These are phyloP conservation scores for Chaetomium fimeti DNA, from an alignment of 495 filamentous ascomycete species.

Conservation along the genomic window DNA sequence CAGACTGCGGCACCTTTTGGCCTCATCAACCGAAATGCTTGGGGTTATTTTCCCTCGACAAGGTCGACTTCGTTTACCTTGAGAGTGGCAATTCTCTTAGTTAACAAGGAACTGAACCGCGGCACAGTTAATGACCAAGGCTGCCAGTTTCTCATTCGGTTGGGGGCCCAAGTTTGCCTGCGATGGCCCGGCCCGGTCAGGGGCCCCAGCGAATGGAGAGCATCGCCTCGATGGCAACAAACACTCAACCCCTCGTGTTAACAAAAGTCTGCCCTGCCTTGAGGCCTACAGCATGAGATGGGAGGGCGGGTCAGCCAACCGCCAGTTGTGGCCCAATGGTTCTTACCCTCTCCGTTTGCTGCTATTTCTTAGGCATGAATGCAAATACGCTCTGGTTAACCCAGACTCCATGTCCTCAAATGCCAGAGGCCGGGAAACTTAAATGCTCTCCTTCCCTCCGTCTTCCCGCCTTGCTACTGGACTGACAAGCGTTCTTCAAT, in stretches of 20 bases:
- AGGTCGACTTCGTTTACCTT: neutral
- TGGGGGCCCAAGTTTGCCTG: constrained; percentile 1
- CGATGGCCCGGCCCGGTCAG: neutral
- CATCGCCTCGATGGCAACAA: neutral
- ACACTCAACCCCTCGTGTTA: neutral
- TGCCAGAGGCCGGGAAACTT: neutral
- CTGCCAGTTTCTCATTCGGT: neutral
- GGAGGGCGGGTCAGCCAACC: neutral
- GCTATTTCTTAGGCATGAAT: neutral
- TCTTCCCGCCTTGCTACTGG: neutral
- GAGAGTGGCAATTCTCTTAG: neutral
- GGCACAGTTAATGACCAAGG: neutral
- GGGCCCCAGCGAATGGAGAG: neutral
- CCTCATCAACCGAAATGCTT: too few species aligned
- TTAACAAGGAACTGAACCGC: neutral
- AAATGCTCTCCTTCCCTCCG: neutral
- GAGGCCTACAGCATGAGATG: neutral
- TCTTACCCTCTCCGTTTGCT: neutral
- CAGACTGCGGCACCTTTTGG: too few species aligned
- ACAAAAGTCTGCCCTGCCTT: constrained; percentile 1
- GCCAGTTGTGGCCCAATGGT: neutral
- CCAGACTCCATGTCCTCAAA: neutral
- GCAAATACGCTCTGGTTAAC: neutral
- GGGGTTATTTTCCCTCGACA: too few species aligned
- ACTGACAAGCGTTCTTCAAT: neutral